Evolutionary conservation across 2,329 filamentous ascomycete genomes (phyloP).

Genomic region (Colletotrichum brevisporum): DNA sequence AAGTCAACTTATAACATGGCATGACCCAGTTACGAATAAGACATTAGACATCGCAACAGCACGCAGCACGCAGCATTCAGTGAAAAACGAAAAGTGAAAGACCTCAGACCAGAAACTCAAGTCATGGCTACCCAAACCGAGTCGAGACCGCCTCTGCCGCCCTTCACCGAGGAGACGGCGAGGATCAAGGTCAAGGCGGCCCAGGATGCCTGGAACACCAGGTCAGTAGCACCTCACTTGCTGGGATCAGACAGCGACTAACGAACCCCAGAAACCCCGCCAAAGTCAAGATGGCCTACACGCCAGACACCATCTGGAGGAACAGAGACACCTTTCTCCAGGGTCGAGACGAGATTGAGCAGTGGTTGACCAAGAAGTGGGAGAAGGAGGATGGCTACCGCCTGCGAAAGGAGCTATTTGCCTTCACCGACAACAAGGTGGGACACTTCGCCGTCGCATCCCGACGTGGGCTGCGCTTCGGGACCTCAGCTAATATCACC

Average conservation of each 20-base stretch:
- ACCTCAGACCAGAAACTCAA: background rate
- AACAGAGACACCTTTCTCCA: slow-evolving; percentile 80
- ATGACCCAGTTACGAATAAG: background rate
- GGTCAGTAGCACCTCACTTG: slow-evolving; percentile 58
- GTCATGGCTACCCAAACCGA: slow-evolving; percentile 34
- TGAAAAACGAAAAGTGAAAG: background rate
- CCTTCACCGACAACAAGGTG: slow-evolving; percentile 78
- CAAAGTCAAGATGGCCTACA: slow-evolving; percentile 80
- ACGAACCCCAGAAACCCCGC: slow-evolving; percentile 69
- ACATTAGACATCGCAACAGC: background rate
- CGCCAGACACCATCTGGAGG: slow-evolving; percentile 82
- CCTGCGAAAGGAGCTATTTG: slow-evolving; percentile 87
- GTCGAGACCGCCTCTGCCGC: slow-evolving; percentile 68
- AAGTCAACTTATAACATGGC: background rate
- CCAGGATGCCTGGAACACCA: slow-evolving; percentile 86
- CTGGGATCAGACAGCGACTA: background rate
- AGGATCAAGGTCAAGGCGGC: slow-evolving; percentile 84
- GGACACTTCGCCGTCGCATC: slow-evolving; percentile 40
- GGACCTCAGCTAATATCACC: background rate
- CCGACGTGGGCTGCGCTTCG: background rate
- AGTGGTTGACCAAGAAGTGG: slow-evolving; percentile 83
- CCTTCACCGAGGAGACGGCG: slow-evolving; percentile 81
- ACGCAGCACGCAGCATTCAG: background rate
- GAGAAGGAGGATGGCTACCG: slow-evolving; percentile 78
- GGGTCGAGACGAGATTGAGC: slow-evolving; percentile 77